phyloP scores from a whole-genome alignment of 164 flowering plant species.

The Aristolochia contorta region DNA sequence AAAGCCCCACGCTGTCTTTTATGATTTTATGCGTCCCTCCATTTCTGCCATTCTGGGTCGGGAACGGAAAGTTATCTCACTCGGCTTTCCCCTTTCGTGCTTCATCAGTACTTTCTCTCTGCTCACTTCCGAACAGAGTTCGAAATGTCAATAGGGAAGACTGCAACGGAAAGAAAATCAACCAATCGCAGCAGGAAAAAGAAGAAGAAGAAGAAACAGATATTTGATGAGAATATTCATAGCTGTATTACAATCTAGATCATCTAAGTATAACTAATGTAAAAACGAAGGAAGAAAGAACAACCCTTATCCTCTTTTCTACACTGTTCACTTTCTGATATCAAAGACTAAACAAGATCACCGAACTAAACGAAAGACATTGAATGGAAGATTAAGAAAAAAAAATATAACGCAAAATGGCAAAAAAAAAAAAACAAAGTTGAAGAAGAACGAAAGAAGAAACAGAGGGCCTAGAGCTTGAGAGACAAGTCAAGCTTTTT shows the following conservation, averaged over 20 bases:
- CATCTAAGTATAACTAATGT: not conserved
- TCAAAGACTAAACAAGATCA: not conserved
- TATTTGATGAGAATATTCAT: too few relatives aligned
- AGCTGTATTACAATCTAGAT: not conserved
- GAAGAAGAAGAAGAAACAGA: too few relatives aligned
- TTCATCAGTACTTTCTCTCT: too few relatives aligned
- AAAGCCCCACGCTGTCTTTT: too few relatives aligned
- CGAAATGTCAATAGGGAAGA: too few relatives aligned
- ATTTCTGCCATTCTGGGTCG: too few relatives aligned
- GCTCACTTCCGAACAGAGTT: too few relatives aligned
- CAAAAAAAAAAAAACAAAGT: not conserved
- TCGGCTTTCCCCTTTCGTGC: too few relatives aligned
- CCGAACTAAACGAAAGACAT: not conserved
- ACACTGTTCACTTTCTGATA: not conserved
- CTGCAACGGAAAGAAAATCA: too few relatives aligned
- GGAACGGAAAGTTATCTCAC: too few relatives aligned
- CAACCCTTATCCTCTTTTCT: not conserved
- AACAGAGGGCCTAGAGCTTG: constrained; percentile 5
- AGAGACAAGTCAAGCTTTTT: constrained; percentile 11
- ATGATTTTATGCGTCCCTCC: too few relatives aligned
- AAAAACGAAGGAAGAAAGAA: not conserved
- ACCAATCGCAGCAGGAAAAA: too few relatives aligned
- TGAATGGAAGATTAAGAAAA: not conserved
- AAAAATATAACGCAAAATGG: not conserved
- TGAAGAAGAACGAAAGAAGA: not conserved